phyloP scores from a whole-genome alignment of 225 moss, liverwort and hornwort species.

The Pseudisothecium myosuroides region DNA sequence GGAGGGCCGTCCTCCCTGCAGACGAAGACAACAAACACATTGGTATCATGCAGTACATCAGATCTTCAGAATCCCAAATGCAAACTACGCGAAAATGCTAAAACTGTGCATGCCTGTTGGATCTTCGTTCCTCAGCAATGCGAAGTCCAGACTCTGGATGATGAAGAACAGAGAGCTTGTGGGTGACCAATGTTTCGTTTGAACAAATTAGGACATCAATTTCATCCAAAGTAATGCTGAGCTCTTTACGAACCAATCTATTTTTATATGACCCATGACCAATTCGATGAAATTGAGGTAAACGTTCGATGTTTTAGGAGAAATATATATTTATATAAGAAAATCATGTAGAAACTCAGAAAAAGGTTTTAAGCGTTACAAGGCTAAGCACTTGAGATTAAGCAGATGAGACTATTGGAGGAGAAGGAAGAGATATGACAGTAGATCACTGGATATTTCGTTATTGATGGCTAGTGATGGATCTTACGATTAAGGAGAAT shows the following conservation, averaged over 20 bases:
- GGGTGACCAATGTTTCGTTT: neutral
- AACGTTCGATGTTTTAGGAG: too few species aligned
- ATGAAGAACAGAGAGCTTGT: neutral
- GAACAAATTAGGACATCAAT: neutral
- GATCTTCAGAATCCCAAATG: neutral
- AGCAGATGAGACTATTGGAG: neutral
- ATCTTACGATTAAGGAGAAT: neutral
- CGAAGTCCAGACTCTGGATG: neutral
- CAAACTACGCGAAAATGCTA: neutral
- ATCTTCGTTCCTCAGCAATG: neutral
- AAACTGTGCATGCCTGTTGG: neutral
- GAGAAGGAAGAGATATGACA: neutral
- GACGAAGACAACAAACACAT: too few species aligned
- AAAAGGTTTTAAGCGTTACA: neutral
- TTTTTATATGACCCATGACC: neutral
- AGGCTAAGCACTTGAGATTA: neutral
- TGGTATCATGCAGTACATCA: neutral
- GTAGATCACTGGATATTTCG: neutral
- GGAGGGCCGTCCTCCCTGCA: slow-evolving; percentile 10
- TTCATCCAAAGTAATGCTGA: neutral
- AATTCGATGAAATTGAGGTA: neutral
- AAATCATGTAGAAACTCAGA: neutral
- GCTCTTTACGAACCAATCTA: neutral
- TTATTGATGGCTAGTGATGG: too few species aligned
- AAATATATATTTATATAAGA: neutral